A percentile compares a stretch with the other conserved stretches of the same genome.
These are phyloP conservation scores for Leccinum aurantiacum DNA, from an alignment of 768 basidiomycete genomes.

Conservation along the genomic window DNA sequence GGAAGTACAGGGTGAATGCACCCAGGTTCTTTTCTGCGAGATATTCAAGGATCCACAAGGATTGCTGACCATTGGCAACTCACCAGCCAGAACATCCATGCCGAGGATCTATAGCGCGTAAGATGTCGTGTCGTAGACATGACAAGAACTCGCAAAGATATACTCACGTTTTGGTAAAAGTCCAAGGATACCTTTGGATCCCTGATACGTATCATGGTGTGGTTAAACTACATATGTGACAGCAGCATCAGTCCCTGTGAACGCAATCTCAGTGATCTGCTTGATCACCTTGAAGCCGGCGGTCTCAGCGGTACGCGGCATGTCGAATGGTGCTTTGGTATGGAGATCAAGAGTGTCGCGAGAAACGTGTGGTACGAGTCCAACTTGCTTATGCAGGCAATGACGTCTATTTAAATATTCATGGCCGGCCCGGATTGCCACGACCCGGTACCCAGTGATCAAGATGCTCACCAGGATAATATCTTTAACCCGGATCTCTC, in stretches of 20 bases:
- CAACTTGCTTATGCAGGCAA: neutral
- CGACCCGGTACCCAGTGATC: neutral
- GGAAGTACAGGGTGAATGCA: slow-evolving; percentile 81
- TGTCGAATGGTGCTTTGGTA: slow-evolving; percentile 31
- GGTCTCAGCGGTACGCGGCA: slow-evolving; percentile 67
- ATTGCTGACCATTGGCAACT: slow-evolving; percentile 9
- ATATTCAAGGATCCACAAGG: neutral
- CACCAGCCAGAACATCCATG: slow-evolving; percentile 72
- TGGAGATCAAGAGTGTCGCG: slow-evolving; percentile 2
- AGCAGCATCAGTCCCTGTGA: neutral
- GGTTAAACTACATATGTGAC: slow-evolving; percentile 58
- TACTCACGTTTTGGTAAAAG: slow-evolving; percentile 73
- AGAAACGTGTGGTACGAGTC: slow-evolving; percentile 3
- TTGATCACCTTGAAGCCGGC: slow-evolving; percentile 56
- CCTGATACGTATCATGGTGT: slow-evolving; percentile 87
- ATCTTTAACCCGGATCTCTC: neutral
- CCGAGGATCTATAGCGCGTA: slow-evolving; percentile 51
- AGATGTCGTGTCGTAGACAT: neutral
- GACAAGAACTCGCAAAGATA: neutral
- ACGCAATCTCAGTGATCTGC: neutral
- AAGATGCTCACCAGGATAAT: neutral
- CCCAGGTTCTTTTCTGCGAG: slow-evolving; percentile 50
- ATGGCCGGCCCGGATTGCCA: slow-evolving; percentile 8
- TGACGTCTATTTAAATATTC: slow-evolving; percentile 12
- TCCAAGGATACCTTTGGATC: slow-evolving; percentile 78